phyloP scores from a whole-genome alignment of 2,329 filamentous ascomycete genomes.

The Geosmithia putterillii region DNA sequence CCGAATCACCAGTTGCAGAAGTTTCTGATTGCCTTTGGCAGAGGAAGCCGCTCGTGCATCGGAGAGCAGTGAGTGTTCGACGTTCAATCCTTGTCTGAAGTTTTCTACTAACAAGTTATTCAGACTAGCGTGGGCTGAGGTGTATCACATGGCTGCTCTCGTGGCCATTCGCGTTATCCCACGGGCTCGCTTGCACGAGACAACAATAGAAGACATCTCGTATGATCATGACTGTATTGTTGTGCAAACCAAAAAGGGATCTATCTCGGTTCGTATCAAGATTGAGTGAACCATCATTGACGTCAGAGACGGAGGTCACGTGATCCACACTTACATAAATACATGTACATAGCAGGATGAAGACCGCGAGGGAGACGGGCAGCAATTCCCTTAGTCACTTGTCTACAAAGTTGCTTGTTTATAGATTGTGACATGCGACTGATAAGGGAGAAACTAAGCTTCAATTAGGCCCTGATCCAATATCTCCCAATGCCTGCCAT shows the following conservation, averaged over 20 bases:
- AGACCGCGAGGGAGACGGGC: too few relatives aligned
- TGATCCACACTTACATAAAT: too few relatives aligned
- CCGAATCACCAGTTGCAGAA: conserved; percentile 11
- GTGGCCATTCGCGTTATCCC: conserved; percentile 7
- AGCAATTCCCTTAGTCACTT: too few relatives aligned
- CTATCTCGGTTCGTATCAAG: conserved; percentile 24
- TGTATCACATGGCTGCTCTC: conserved; percentile 6
- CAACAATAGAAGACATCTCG: conserved; percentile 6
- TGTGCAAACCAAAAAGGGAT: conserved; percentile 7
- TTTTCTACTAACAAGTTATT: not conserved
- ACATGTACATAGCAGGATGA: too few relatives aligned
- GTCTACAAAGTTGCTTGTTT: too few relatives aligned
- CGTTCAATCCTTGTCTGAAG: not conserved
- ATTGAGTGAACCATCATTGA: too few relatives aligned
- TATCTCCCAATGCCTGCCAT: too few relatives aligned
- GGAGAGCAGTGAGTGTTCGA: conserved; percentile 4
- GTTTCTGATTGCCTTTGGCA: conserved; percentile 5
- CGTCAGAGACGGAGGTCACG: too few relatives aligned
- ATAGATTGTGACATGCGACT: too few relatives aligned
- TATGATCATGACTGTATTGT: conserved; percentile 8
- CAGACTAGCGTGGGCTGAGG: conserved; percentile 7
- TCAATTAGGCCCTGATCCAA: too few relatives aligned
- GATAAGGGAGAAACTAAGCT: too few relatives aligned
- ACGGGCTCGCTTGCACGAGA: conserved; percentile 6
- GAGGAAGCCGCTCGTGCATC: conserved; percentile 5